Conservation (phyloP, 2,329 filamentous ascomycete genomes). For the Fonsecaea nubica region DNA sequence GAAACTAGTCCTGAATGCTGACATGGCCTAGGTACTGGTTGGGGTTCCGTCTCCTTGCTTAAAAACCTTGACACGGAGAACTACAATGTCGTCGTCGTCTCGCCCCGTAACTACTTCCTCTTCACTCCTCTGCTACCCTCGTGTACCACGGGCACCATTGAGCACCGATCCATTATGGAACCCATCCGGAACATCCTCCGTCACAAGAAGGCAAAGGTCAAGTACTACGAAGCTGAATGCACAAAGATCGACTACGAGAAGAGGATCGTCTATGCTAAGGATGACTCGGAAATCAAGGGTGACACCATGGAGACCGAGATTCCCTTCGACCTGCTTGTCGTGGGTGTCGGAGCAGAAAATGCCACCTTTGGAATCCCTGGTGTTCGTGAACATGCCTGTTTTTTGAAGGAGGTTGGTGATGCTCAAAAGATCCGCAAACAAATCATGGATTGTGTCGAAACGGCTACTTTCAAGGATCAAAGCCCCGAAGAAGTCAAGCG, state of each 20-base stretch:
- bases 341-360: slow-evolving; percentile 97
- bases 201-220: slow-evolving; percentile 90
- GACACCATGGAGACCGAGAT: slow-evolving; percentile 82
- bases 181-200: slow-evolving; percentile 94
- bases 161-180: slow-evolving; percentile 99
- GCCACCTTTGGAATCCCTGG: slow-evolving; percentile 97
- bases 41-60: slow-evolving; percentile 92
- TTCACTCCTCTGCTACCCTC: slow-evolving; percentile 97
- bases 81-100: slow-evolving; percentile 98
- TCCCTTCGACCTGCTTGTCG: slow-evolving; percentile 96
- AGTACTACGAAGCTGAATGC: slow-evolving; percentile 97
- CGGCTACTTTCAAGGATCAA: slow-evolving; percentile 97
- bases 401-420: slow-evolving; percentile 97
- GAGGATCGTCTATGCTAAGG: slow-evolving; percentile 85
- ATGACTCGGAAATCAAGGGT: slow-evolving; percentile 92
- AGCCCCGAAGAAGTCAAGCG: slow-evolving; percentile 85
- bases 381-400: slow-evolving; percentile 93
- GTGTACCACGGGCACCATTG: slow-evolving; percentile 95
- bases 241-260: slow-evolving; percentile 91
- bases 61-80: slow-evolving; percentile 99
- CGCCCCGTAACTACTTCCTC: slow-evolving; percentile 98
- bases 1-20: slow-evolving; percentile 15
- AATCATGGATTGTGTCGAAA: slow-evolving; percentile 99
- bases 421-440: slow-evolving; percentile 96
- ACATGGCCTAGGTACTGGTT: slow-evolving; percentile 76